Conservation (phyloP, 352 stramenopile species). For the Globisporangium heterothallicum region DNA sequence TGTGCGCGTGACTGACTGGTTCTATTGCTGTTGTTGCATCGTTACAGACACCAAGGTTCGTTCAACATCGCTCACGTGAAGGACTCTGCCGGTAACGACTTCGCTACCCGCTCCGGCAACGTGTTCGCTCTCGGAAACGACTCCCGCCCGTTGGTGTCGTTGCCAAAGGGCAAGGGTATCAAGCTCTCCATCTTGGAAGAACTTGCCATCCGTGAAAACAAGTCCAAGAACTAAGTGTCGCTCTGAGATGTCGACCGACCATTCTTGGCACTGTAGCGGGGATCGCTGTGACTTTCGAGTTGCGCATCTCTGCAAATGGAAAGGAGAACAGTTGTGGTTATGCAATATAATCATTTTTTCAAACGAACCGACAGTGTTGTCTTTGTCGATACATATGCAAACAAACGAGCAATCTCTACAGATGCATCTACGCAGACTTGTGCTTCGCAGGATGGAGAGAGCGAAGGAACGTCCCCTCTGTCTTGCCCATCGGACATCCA, state of each 20-base stretch:
- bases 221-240: slow-evolving; percentile 56
- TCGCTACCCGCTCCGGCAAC: slow-evolving; percentile 96
- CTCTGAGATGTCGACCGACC: background rate
- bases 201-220: slow-evolving; percentile 74
- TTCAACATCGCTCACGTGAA: slow-evolving; percentile 99
- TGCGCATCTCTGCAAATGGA: slow-evolving; percentile 8
- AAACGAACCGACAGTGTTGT: too few species aligned
- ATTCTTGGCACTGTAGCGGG: background rate
- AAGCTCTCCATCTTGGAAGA: slow-evolving; percentile 99
- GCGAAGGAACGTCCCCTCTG: too few species aligned
- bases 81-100: slow-evolving; percentile 96
- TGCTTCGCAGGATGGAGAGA: too few species aligned
- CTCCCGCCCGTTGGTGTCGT: slow-evolving; percentile 89
- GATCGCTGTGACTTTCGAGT: slow-evolving; percentile 10
- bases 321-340: slow-evolving; percentile 12
- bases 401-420: too few species aligned
- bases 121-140: slow-evolving; percentile 97
- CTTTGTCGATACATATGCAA: too few species aligned
- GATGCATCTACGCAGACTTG: too few species aligned
- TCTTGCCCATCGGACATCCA: too few species aligned
- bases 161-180: slow-evolving; percentile 98
- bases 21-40: slow-evolving; percentile 18
- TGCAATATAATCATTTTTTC: slow-evolving; percentile 7
- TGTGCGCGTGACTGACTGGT: background rate
- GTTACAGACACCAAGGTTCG: slow-evolving; percentile 93